phyloP scores from a whole-genome alignment of 805 yeast species.

The Hyphopichia homilentoma region DNA sequence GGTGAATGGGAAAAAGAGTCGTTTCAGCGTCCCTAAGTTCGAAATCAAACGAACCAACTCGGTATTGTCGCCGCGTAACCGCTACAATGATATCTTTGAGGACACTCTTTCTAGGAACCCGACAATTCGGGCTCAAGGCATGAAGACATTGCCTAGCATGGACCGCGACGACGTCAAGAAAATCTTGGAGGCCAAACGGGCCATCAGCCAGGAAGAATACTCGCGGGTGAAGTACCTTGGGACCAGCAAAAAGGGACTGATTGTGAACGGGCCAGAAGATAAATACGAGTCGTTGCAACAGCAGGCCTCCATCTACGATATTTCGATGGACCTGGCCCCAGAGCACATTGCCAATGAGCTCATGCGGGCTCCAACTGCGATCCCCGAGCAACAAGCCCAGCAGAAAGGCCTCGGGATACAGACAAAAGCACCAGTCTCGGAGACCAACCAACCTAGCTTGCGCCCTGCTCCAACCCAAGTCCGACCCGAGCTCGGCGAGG shows the following conservation, averaged over 20 bases:
- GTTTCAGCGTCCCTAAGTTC: constrained; percentile 39
- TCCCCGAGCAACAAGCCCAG: constrained; percentile 30
- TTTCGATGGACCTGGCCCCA: constrained; percentile 13
- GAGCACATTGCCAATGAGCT: constrained; percentile 36
- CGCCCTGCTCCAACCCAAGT: neutral
- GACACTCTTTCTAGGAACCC: constrained; percentile 14
- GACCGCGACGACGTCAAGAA: constrained; percentile 41
- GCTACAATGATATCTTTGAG: constrained; percentile 35
- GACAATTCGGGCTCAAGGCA: constrained; percentile 43
- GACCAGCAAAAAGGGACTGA: constrained; percentile 19
- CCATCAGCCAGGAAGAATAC: constrained; percentile 39
- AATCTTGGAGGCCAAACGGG: constrained; percentile 35
- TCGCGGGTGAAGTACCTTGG: constrained; percentile 29
- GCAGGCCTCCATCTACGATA: constrained; percentile 30
- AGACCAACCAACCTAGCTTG: neutral
- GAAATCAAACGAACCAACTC: constrained; percentile 37
- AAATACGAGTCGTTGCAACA: constrained; percentile 27
- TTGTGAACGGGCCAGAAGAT: constrained; percentile 21
- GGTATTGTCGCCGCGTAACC: constrained; percentile 31
- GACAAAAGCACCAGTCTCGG: constrained; percentile 17
- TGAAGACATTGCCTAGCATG: constrained; percentile 49
- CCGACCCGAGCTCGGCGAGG: neutral
- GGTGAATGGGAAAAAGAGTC: constrained; percentile 24
- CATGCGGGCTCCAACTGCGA: constrained; percentile 24
- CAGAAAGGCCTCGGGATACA: too few relatives aligned